Conservation (phyloP, 805 yeast species). For the Wickerhamiella azyma region DNA sequence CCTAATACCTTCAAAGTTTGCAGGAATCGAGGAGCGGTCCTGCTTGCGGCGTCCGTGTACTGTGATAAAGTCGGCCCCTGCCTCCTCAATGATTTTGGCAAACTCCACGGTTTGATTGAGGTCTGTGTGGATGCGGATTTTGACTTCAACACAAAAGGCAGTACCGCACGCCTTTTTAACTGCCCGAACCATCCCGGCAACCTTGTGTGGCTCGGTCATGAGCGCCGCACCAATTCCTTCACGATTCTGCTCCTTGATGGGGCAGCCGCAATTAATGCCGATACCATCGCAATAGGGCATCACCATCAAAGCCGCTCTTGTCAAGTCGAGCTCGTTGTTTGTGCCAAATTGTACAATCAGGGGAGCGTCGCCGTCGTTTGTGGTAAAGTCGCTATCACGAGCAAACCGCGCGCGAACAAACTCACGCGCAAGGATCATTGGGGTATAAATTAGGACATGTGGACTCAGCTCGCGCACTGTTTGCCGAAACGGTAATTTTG, state of each 20-base stretch:
- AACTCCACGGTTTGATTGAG: slow-evolving; percentile 56
- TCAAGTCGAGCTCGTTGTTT: slow-evolving; percentile 66
- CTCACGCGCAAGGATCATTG: slow-evolving; percentile 94
- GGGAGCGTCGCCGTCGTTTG: slow-evolving; percentile 55
- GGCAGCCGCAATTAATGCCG: slow-evolving; percentile 95
- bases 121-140: slow-evolving; percentile 77
- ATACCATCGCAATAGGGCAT: slow-evolving; percentile 84
- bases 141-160: slow-evolving; percentile 69
- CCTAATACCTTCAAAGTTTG: slow-evolving; percentile 68
- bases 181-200: slow-evolving; percentile 69
- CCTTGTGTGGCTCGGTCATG: slow-evolving; percentile 69
- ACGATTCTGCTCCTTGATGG: slow-evolving; percentile 83
- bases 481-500: slow-evolving; percentile 83
- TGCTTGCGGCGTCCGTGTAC: slow-evolving; percentile 85
- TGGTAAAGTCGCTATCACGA: slow-evolving; percentile 70
- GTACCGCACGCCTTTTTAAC: slow-evolving; percentile 67
- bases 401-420: slow-evolving; percentile 78
- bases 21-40: slow-evolving; percentile 76
- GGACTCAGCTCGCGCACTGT: slow-evolving; percentile 56
- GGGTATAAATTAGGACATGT: slow-evolving; percentile 72
- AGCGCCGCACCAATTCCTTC: slow-evolving; percentile 97
- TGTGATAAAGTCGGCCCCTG: slow-evolving; percentile 88
- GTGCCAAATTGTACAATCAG: slow-evolving; percentile 85
- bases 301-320: slow-evolving; percentile 79
- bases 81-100: slow-evolving; percentile 59